A percentile compares a stretch with the other conserved stretches of the same genome.
These are phyloP conservation scores for Cyberlindnera japonica DNA, from an alignment of 805 yeast genomes.

Conservation along the genomic window DNA sequence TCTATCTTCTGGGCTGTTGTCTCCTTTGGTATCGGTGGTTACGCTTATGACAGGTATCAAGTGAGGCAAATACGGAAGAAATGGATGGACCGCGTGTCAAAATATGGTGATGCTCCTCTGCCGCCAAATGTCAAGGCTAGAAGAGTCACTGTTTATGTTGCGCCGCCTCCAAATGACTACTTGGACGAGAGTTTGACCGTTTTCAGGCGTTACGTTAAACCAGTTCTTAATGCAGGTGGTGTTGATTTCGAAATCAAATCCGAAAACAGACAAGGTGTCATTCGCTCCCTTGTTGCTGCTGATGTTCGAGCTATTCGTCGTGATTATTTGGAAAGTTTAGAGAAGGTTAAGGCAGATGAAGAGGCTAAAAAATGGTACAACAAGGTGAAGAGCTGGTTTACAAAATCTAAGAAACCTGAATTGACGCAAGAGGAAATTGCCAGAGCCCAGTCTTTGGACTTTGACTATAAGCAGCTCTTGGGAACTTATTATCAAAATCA, in stretches of 20 bases:
- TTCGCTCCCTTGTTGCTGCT: conserved; percentile 77
- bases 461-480: conserved; percentile 43
- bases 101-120: conserved; percentile 46
- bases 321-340: conserved; percentile 32
- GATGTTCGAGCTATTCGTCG: conserved; percentile 69
- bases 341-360: conserved; percentile 19
- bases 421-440: conserved; percentile 19
- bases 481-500: conserved; percentile 50
- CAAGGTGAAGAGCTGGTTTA: conserved; percentile 14
- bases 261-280: conserved; percentile 85
- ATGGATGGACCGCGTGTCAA: conserved; percentile 60
- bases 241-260: conserved; percentile 76
- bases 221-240: conserved; percentile 78
- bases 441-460: conserved; percentile 31
- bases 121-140: conserved; percentile 57
- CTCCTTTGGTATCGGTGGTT: conserved; percentile 66
- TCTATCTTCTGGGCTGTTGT: conserved; percentile 76
- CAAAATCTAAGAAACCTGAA: conserved; percentile 10
- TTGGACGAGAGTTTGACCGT: conserved; percentile 68
- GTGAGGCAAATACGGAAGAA: conserved; percentile 61
- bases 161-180: conserved; percentile 97
- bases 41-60: conserved; percentile 71
- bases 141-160: conserved; percentile 74
- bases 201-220: conserved; percentile 79
- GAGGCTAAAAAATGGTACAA: conserved; percentile 20